Conservation (phyloP, 768 basidiomycete species). For the Kwoniella sp. region DNA sequence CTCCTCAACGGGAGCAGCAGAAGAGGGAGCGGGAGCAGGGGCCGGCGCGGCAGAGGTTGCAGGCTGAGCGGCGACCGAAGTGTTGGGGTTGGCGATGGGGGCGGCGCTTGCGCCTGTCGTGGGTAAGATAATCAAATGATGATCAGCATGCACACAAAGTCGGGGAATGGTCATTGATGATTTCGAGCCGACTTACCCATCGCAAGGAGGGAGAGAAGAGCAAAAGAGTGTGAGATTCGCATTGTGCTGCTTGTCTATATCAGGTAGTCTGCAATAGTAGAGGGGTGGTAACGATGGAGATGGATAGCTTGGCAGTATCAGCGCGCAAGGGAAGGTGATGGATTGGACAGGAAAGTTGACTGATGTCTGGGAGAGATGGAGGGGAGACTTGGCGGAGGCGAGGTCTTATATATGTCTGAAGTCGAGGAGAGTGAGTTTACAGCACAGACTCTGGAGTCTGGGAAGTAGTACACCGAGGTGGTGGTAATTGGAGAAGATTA, state of each 20-base stretch:
- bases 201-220: not conserved
- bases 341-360: not conserved
- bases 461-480: not conserved
- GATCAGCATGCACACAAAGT: not conserved
- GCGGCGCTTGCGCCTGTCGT: conserved; percentile 5
- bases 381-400: not conserved
- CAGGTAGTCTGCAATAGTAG: not conserved
- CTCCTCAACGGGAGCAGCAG: not conserved
- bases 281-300: not conserved
- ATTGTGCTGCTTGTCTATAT: not conserved
- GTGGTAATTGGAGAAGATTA: too few relatives aligned
- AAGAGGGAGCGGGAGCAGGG: not conserved
- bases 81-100: conserved; percentile 9
- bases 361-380: not conserved
- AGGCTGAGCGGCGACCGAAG: conserved; percentile 6
- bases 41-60: not conserved
- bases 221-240: conserved; percentile 19
- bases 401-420: not conserved
- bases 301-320: not conserved
- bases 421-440: not conserved
- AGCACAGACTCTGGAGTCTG: not conserved
- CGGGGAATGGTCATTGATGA: not conserved
- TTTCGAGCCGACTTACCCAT: not conserved
- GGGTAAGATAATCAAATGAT: not conserved
- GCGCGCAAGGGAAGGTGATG: not conserved